Base-by-base conservation (phyloP, 1,284 basidiomycete genomes). In the Phlebopus sp. region DNA sequence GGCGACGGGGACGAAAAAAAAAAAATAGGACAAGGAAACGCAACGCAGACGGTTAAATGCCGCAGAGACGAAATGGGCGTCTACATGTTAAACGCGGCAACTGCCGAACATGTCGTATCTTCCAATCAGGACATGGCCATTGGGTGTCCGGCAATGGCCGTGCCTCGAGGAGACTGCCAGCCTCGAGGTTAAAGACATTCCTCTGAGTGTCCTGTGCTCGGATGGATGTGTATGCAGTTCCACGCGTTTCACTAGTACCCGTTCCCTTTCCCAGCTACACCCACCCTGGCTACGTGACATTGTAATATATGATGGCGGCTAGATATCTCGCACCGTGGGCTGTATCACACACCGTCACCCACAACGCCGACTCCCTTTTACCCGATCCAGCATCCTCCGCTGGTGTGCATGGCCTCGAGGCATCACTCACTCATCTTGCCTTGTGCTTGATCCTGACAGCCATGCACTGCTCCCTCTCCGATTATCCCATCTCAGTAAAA, bases 361-460 rank as follows among this genome's bases (percentile, higher is more conserved):
- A 23, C 42, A 43, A 11, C 42, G 5, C 29, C 15, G 58, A 29
- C 8, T 54, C 14, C 17, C 52, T 4, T n/a, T 47, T 19, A 56
- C 60, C 58, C 54, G 39, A 63, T 48, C 1, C 5, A 52, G 50
- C 27, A 1, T 25, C 0, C 54, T 59, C 46, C 7, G 38, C 11
- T 34, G 29, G 5, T 25, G 23, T 51, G 35, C 44, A 27, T 40
- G n/a, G 51, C 59, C 59, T 61, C 57, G 55, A 65, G 63, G 59
- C 54, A 60, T 60, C 58, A 46, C 17, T 45, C 57, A 60, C 60
- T 59, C 45, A 59, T 58, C 48, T 40, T 45, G 32, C 58, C 58
- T 60, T 58, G 44, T 61, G 57, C 21, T 42, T 41, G 9, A 2
- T 21, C n/a, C n/a, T 8, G 11, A 15, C 5, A 38, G 4, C 32